Evolutionary conservation across 192 early-diverging fungal species (phyloP), one percentile per base, ranked within the genome.

Genomic region (Paraglomus occultum): DNA sequence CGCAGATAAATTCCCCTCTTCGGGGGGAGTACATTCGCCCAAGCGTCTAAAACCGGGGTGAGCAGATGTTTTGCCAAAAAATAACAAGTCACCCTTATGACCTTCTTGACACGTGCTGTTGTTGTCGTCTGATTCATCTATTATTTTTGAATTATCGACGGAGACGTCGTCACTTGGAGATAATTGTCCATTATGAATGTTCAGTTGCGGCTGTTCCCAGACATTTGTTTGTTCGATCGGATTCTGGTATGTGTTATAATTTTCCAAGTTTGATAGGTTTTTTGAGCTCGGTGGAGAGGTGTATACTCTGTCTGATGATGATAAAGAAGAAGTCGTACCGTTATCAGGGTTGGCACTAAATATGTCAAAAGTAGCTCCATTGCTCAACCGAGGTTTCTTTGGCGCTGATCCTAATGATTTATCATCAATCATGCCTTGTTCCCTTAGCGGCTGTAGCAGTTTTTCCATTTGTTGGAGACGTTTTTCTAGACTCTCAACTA

Each of bases 401-500:
- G 47, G 15, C 14, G 44, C 4, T 23, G 62, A 20, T 50, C 8
- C 39, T 23, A 10, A 8, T 44, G 40, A 38, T 47, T 73, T 66
- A 51, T 68, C 71, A 54, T 51, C 59, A 31, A 64, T 61, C 11
- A 73, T 20, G 6, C 75, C 55, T 67, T 73, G 55, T 55, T 65
- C 60, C 44, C 71, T 74, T 11, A 70, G 55, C 3, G 67, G 81
- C 40, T 82, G 76, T 46, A 93, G 75, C 57, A 92, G 49, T 43
- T 84, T 80, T 71, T 94, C 92, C 88, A 94, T 90, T 58, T 89
- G 85, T 64, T 89, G 86, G 18, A 94, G 70, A 40, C 89, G 83
- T 47, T 87, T 86, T 70, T 94, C 91, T 8, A 94, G 73, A 4
- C 86, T 80, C 67, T 89, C 90, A 42, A 94, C 90, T 63, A 92